Percentiles rank a stretch among this genome's conserved stretches.
Evolutionary conservation across 2,329 filamentous ascomycete genomes (phyloP).

Genomic region (Westerdykella aurantiaca): DNA sequence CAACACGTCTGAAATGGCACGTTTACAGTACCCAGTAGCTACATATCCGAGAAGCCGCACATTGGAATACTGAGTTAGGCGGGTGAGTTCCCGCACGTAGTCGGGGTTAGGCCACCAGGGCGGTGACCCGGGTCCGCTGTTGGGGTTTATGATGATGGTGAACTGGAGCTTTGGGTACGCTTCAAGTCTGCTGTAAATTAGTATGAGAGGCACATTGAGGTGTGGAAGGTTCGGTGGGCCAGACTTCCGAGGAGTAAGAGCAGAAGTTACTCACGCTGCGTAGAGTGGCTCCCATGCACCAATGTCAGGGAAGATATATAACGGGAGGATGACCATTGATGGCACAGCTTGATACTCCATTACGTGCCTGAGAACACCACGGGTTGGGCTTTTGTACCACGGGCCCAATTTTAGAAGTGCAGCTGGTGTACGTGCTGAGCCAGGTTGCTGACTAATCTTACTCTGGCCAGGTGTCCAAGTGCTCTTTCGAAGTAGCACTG

Average conservation of each 20-base stretch:
- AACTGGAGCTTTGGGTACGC: constrained; percentile 40
- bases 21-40: constrained; percentile 43
- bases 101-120: constrained; percentile 44
- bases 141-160: constrained; percentile 49
- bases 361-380: too few species aligned
- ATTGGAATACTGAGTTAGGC: constrained; percentile 41
- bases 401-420: too few species aligned
- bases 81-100: constrained; percentile 42
- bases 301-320: constrained; percentile 46
- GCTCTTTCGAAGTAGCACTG: too few species aligned
- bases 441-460: too few species aligned
- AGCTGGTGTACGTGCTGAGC: too few species aligned
- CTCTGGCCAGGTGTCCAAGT: too few species aligned
- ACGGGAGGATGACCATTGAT: constrained; percentile 39
- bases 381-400: too few species aligned
- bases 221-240: too few species aligned
- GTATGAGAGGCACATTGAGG: too few species aligned
- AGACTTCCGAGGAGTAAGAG: too few species aligned
- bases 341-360: too few species aligned
- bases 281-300: constrained; percentile 38
- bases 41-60: constrained; percentile 49
- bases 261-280: constrained; percentile 32
- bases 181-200: constrained; percentile 14
- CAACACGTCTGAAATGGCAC: constrained; percentile 13
- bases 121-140: constrained; percentile 42